Evolutionary conservation across 257 asterid genomes (phyloP).

Genomic region (Euphrasia confusa): DNA sequence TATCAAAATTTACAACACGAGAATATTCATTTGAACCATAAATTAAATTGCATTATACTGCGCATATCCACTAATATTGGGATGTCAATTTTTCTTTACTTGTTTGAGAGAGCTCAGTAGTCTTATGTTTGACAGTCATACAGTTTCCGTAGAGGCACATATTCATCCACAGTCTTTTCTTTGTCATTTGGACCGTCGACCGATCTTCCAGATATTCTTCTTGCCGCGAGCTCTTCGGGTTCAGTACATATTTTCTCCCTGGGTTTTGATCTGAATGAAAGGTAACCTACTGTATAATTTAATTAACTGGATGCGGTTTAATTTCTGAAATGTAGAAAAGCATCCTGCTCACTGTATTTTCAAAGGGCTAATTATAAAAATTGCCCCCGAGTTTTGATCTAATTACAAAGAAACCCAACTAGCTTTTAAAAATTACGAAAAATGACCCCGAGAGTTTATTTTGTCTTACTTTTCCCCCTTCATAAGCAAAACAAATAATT

Average conservation of each 20-base stretch:
- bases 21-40: slow-evolving; percentile 8
- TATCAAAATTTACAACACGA: slow-evolving; percentile 1
- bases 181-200: slow-evolving; percentile 77
- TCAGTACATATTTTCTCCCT: slow-evolving; percentile 74
- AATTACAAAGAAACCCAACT: not conserved
- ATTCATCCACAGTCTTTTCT: slow-evolving; percentile 76
- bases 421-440: not conserved
- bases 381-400: not conserved
- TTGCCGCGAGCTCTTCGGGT: slow-evolving; percentile 93
- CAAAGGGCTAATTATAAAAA: not conserved
- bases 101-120: slow-evolving; percentile 27
- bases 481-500: not conserved
- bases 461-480: not conserved
- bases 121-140: slow-evolving; percentile 60
- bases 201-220: slow-evolving; percentile 78
- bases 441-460: not conserved
- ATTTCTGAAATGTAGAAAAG: slow-evolving; percentile 11
- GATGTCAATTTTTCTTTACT: slow-evolving; percentile 21
- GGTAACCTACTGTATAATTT: slow-evolving; percentile 42
- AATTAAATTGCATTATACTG: slow-evolving; percentile 6
- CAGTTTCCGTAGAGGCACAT: slow-evolving; percentile 96
- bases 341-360: not conserved
- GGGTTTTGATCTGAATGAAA: slow-evolving; percentile 52
- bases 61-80: slow-evolving; percentile 5
- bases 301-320: slow-evolving; percentile 3